Evolutionary conservation across 176 grass and related monocot genomes (phyloP).

Genomic region (Musa acuminata): DNA sequence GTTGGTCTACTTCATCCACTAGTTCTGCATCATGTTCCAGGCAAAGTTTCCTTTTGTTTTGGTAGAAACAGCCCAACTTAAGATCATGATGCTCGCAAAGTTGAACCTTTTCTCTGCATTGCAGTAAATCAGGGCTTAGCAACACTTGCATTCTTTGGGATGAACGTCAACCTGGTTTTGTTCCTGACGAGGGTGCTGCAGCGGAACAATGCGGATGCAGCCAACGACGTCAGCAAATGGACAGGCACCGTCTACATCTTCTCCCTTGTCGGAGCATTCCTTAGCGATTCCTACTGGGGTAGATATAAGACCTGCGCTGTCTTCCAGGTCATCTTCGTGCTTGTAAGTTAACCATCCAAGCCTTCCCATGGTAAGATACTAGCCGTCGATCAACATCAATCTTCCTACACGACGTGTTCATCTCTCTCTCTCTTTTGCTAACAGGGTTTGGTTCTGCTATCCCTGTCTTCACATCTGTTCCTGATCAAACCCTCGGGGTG

Average conservation of each 20-base stretch:
- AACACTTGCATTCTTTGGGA: slow-evolving; percentile 12
- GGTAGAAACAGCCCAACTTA: background rate
- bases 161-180: slow-evolving; percentile 10
- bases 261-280: slow-evolving; percentile 18
- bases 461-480: background rate
- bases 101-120: background rate
- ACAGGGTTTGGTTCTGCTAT: slow-evolving; percentile 13
- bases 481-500: slow-evolving; percentile 7
- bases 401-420: background rate
- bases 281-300: slow-evolving; percentile 19
- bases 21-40: too few species aligned
- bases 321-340: slow-evolving; percentile 1
- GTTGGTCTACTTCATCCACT: too few species aligned
- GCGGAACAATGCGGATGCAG: background rate
- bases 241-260: slow-evolving; percentile 18
- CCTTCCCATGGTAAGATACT: background rate
- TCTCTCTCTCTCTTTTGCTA: background rate
- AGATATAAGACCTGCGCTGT: slow-evolving; percentile 12
- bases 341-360: background rate
- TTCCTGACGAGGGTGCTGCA: slow-evolving; percentile 16
- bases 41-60: too few species aligned
- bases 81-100: background rate
- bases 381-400: background rate
- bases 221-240: slow-evolving; percentile 22
- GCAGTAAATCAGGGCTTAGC: slow-evolving; percentile 10